Base-by-base conservation (phyloP, 78 protist species). In the Planoprotostelium fungivorum region DNA sequence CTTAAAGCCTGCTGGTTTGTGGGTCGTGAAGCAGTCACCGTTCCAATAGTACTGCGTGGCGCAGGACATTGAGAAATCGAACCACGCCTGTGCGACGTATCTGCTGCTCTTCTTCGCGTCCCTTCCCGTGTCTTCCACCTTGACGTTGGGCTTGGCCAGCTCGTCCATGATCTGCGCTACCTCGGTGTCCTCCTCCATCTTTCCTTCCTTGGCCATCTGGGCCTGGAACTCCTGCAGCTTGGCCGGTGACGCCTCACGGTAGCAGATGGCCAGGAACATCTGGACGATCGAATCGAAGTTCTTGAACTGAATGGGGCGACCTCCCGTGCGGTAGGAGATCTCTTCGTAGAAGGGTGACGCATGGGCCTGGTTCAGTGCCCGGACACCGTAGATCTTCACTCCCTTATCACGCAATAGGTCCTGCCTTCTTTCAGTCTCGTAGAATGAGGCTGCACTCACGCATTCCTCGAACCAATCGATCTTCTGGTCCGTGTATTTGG, bases 261-360 rank as follows among this genome's bases (percentile, higher is more conserved):
- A 36, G 85, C 88, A 38, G 25, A 93, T 73, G 34, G 88, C 38
- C 63, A 84, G 37, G 9, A 89, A 28, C 31, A 93, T 36, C 28
- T 63, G 39, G 9, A 38, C 95, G 1, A 90, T 90, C 86, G 88
- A 87, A 16, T 36, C 37, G 29, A 86, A 51, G n/a, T 90, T 35
- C 29, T 37, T 1, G 88, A 93, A 83, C 86, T 89, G 95, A 10
- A 89, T 29, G 73, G 88, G 89, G 39, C 89, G 28, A 31, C 95
- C 95, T 84, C 89, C 90, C 16, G 93, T 86, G n/a, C 88, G n/a
- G 0, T 86, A 37, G 28, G 95, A 91, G 37, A 93, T 84, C 84
- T 93, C 95, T 83, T 93, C 95, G 86, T 93, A 93, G 85, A 93
- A 93, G 36, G 90, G 88, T 38, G 90, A 87, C 1, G 95, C 89